Base-by-base conservation (phyloP, 768 basidiomycete species). In the Lentinula aciculospora region DNA sequence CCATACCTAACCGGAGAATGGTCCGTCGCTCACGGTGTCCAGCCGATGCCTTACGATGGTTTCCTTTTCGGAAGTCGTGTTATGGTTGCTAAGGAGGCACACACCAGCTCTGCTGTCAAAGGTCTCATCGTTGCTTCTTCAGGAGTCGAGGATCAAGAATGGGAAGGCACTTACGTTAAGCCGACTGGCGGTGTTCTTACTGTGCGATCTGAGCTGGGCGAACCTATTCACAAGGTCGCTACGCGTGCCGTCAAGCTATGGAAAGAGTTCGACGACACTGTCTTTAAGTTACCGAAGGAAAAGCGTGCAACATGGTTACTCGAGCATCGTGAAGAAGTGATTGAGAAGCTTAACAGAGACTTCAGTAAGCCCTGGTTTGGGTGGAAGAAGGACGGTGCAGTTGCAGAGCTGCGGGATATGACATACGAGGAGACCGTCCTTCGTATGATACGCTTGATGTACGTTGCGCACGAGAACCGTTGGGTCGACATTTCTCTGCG, bases 181-280 rank as follows among this genome's bases (percentile, higher is more conserved):
- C 89, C 94, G 60, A 97, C 94, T 5, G 97, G 96, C 58, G 96
- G 97, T 34, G 89, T 98, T 63, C 81, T 98, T 60, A 98, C 96
- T 5, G 97, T 99, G 60, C 90, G 88, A 63, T 98, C 96, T 3
- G 97, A 99, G 77, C 83, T 99, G 49, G 95, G 95, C 39, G 97
- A 99, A 72, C 97, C 97, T 10, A 98, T 98, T 65, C 97, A 99
- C 78, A 99, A 99, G 79, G 92, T 99, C 68, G 95, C 97, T 32
- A 99, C 88, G 40, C 90, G 97, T 48, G 97, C 83, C 34, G 92
- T 99, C 71, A 98, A 92, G 78, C 80, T 99, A 40, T 99, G 97
- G 97, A 94, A 94, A 72, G 95, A 98, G 76, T 98, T 98, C 69
- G 97, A 99, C 66, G 87, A 96, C 65, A 92, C 87, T 23, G 90